Base-by-base conservation (phyloP, 257 asterid genomes). In the Lycium ferocissimum region DNA sequence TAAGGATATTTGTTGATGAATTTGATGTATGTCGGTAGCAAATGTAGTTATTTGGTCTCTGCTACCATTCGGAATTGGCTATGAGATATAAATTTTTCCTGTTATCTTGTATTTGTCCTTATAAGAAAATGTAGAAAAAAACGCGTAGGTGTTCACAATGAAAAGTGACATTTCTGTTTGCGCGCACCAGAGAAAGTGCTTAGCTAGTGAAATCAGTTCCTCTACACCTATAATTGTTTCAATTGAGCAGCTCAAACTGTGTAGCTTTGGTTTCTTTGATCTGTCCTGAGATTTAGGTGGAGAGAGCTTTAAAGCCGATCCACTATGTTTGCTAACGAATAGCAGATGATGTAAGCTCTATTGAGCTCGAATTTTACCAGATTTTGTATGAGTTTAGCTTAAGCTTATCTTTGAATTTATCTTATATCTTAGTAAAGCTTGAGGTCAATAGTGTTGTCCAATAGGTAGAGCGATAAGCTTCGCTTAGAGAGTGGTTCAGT, bases 351-450 rank as follows among this genome's bases (percentile, higher is more conserved):
- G 78, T 17, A 70, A 38, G 53, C 33, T 3, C 14, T 70, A 38
- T 69, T 10, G 26, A 70, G 26, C 78, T 70, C 8, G 4, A 15
- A 17, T 15, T 70, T 70, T 17, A 70, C 78, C 18, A 57, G 78
- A 69, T 69, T 70, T 70, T 70, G 14, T 17, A 33, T 38, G 45
- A 9, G 14, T 38, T 70, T 40, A 17, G 78, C 53, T 70, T 70
- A 13, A 70, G 78, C 15, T 38, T 53, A 70, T 18, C 26, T 70
- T 70, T 70, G 13, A 70, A 38, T 70, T 57, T 38, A 38, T 70
- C 54, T 70, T 70, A 17, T 38, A 70, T 38, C 78, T 70, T 70
- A 70, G 53, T 57, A 67, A 67, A 38, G 78, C 54, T 70, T 38
- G 78, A 70, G 45, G n/a, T n/a, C 54, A 17, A 38, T 70, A 17